Conservation (phyloP, 768 basidiomycete genomes). For the Lactarius deliciosus region DNA sequence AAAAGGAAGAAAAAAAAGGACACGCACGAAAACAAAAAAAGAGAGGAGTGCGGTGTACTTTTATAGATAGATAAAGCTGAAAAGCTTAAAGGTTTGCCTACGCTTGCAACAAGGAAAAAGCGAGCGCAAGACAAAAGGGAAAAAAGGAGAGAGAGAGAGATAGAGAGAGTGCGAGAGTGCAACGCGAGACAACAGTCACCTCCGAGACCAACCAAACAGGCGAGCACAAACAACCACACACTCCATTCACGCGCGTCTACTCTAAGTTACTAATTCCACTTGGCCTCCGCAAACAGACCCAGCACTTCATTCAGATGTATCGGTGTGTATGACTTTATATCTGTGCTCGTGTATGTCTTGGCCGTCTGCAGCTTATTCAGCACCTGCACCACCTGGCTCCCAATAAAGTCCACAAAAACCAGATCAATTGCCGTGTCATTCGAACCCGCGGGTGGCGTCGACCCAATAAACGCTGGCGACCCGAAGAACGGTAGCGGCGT, state of each 20-base stretch:
- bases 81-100: constrained; percentile 23
- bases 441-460: constrained; percentile 50
- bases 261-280: constrained; percentile 33
- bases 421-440: constrained; percentile 61
- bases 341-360: constrained; percentile 49
- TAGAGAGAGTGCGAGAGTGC: not conserved
- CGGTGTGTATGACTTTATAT: constrained; percentile 56
- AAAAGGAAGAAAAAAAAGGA: constrained; percentile 35
- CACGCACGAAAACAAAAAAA: constrained; percentile 44
- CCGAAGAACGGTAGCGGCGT: constrained; percentile 55
- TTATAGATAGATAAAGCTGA: constrained; percentile 39
- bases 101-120: constrained; percentile 23
- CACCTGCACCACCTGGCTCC: constrained; percentile 47
- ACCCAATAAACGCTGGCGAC: constrained; percentile 59
- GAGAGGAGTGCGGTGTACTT: constrained; percentile 38
- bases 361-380: constrained; percentile 55
- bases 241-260: not conserved
- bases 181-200: not conserved
- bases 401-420: constrained; percentile 74
- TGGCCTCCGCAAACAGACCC: constrained; percentile 54
- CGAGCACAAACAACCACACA: not conserved
- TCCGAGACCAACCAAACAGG: not conserved
- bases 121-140: constrained; percentile 21
- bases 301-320: constrained; percentile 51
- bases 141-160: not conserved